Evolutionary conservation across 257 asterid genomes (phyloP).

Genomic region (Plantago ovata): DNA sequence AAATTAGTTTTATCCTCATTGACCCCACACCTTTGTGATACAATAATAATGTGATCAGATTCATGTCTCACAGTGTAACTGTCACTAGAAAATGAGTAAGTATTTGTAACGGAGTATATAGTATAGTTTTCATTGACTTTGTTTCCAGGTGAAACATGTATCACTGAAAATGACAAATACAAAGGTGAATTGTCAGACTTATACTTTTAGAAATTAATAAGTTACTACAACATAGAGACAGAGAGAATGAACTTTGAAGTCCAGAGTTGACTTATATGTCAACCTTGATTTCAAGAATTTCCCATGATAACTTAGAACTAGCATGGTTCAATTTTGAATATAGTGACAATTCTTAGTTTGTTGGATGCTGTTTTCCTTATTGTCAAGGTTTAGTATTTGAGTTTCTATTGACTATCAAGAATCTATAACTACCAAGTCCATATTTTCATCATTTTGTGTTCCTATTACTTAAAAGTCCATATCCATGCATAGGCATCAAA

Average conservation of each 20-base stretch:
- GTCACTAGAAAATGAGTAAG: no score
- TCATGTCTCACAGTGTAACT: no score
- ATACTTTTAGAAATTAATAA: neutral
- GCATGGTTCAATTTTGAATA: neutral
- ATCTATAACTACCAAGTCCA: constrained; percentile 22
- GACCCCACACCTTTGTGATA: no score
- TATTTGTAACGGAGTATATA: no score
- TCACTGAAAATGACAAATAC: no score
- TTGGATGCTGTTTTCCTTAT: constrained; percentile 11
- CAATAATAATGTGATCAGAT: no score
- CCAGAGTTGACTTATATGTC: constrained; percentile 26
- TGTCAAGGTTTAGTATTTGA: neutral
- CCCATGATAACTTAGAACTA: constrained; percentile 15
- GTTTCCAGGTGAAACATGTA: neutral
- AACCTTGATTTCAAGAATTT: constrained; percentile 29
- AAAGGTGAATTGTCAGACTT: constrained; percentile 1
- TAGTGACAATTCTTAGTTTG: neutral
- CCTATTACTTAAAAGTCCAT: constrained; percentile 16
- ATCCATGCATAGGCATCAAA: constrained; percentile 8
- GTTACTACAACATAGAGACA: neutral
- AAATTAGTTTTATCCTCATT: no score
- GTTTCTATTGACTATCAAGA: constrained; percentile 14
- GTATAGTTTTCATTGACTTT: neutral
- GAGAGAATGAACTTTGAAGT: neutral
- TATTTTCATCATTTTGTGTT: constrained; percentile 23